phyloP scores from a whole-genome alignment of 805 yeast species.

The Hanseniaspora guilliermondii region DNA sequence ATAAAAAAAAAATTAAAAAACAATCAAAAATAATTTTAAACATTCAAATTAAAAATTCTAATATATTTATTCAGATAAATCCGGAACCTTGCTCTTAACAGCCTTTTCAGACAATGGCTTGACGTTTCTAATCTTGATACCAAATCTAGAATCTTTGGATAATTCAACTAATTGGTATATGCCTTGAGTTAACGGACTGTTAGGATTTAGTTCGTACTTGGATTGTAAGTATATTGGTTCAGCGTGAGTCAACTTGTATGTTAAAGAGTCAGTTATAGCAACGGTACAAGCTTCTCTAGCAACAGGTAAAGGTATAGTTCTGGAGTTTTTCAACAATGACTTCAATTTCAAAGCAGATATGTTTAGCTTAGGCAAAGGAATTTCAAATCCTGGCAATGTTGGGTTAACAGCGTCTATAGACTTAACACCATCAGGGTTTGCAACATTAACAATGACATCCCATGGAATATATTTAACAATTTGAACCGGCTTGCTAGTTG shows the following conservation, averaged over 20 bases:
- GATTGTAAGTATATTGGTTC: conserved; percentile 86
- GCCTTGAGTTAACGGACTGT: conserved; percentile 31
- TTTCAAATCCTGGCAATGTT: conserved; percentile 57
- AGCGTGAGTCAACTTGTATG: conserved; percentile 62
- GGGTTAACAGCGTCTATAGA: conserved; percentile 59
- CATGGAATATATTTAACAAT: conserved; percentile 64
- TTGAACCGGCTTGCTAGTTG: conserved; percentile 61
- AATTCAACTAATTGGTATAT: conserved; percentile 45
- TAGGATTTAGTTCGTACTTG: conserved; percentile 45
- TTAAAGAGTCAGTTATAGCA: conserved; percentile 37
- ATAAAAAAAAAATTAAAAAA: neutral
- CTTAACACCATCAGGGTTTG: conserved; percentile 54
- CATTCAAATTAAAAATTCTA: neutral
- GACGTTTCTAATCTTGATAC: conserved; percentile 52
- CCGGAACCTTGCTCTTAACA: conserved; percentile 9
- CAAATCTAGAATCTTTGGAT: conserved; percentile 56
- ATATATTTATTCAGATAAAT: conserved; percentile 10
- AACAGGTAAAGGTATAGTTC: conserved; percentile 42
- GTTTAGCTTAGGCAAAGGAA: conserved; percentile 64
- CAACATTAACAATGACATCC: conserved; percentile 45
- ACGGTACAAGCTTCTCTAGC: conserved; percentile 76
- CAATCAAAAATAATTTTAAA: neutral
- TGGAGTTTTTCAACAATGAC: conserved; percentile 40
- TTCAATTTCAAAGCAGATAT: conserved; percentile 57
- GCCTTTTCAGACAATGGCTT: conserved; percentile 33